These are phyloP conservation scores for Phoenix dactylifera DNA, from an alignment of 176 grass and related monocot species.

Conservation along the genomic window DNA sequence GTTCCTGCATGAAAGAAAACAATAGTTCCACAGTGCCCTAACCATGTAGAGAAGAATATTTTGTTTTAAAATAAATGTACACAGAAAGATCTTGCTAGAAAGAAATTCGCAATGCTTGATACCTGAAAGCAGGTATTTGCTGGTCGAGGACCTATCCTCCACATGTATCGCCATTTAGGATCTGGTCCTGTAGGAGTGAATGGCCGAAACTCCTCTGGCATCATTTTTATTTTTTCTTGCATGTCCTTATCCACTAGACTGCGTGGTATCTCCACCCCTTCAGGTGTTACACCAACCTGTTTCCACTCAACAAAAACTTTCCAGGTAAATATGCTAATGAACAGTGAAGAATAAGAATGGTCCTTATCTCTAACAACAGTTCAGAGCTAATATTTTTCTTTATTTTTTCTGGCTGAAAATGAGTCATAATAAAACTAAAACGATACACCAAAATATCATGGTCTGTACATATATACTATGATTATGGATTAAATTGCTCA, in stretches of 20 bases:
- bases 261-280: conserved; percentile 90
- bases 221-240: conserved; percentile 59
- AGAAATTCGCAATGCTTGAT: neutral
- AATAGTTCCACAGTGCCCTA: no score
- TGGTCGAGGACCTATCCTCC: conserved; percentile 83
- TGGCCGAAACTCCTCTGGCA: conserved; percentile 68
- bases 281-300: conserved; percentile 91
- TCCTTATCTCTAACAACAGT: neutral
- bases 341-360: neutral
- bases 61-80: no score
- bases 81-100: no score
- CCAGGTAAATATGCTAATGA: neutral
- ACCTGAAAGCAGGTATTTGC: conserved; percentile 70
- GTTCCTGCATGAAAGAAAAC: conserved; percentile 32
- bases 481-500: no score
- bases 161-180: conserved; percentile 98
- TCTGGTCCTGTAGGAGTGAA: conserved; percentile 71
- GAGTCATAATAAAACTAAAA: no score
- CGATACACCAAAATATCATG: no score
- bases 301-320: neutral
- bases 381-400: neutral
- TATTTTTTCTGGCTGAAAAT: no score
- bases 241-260: conserved; percentile 82
- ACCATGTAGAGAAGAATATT: no score
- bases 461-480: no score